Evolutionary conservation across 192 early-diverging fungal species (phyloP).

Genomic region (Obelidium mucronatum): DNA sequence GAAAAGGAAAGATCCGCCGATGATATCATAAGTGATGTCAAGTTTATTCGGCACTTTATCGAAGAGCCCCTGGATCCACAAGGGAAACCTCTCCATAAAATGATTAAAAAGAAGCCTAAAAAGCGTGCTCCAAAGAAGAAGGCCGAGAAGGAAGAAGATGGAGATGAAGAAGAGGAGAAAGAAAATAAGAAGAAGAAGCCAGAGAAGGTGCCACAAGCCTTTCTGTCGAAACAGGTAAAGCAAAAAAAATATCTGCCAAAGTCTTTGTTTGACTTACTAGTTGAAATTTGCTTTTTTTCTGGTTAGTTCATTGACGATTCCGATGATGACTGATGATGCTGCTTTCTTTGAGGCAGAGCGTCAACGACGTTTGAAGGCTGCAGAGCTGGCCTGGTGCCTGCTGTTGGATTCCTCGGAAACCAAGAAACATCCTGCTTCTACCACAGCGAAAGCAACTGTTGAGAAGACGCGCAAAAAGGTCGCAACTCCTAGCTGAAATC

Average conservation of each 20-base stretch:
- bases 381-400: not conserved
- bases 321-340: slow-evolving; percentile 56
- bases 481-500: not conserved
- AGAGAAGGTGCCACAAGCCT: slow-evolving; percentile 6
- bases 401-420: not conserved
- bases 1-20: slow-evolving; percentile 38
- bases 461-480: not conserved
- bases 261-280: too few species aligned
- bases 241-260: too few species aligned
- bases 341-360: slow-evolving; percentile 52
- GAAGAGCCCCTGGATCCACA: slow-evolving; percentile 30
- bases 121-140: slow-evolving; percentile 2
- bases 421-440: not conserved
- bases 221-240: slow-evolving; percentile 16
- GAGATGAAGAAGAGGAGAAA: slow-evolving; percentile 28
- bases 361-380: slow-evolving; percentile 10
- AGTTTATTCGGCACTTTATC: slow-evolving; percentile 42
- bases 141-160: slow-evolving; percentile 13
- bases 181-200: slow-evolving; percentile 19
- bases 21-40: slow-evolving; percentile 41
- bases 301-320: slow-evolving; percentile 56
- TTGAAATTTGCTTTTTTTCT: slow-evolving; percentile 40
- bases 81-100: slow-evolving; percentile 17
- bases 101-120: slow-evolving; percentile 22
- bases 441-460: too few species aligned